A percentile compares a stretch with the other conserved stretches of the same genome.
Conservation (phyloP, 768 basidiomycete genomes). For the Hydnomerulius pinastri region DNA sequence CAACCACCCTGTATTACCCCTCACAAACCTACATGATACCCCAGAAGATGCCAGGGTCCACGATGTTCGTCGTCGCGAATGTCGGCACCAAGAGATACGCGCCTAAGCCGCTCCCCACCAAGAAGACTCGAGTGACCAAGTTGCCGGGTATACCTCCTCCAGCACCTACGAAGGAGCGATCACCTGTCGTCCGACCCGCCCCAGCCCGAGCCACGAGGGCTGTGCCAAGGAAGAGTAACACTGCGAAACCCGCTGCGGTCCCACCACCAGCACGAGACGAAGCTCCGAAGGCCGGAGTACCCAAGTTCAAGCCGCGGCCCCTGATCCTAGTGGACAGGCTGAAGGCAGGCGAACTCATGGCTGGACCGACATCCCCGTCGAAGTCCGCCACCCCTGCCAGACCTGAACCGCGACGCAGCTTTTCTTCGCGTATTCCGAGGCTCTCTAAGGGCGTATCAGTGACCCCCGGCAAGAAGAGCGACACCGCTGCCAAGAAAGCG, state of each 20-base stretch:
- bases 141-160: background rate
- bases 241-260: too few species aligned
- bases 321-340: too few species aligned
- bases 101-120: background rate
- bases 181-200: background rate
- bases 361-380: too few species aligned
- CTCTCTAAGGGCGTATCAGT: background rate
- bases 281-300: background rate
- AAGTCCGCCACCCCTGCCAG: background rate
- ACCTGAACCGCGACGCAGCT: background rate
- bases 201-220: background rate
- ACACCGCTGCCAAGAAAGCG: background rate
- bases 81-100: background rate
- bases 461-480: background rate
- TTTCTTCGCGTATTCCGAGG: background rate
- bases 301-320: too few species aligned
- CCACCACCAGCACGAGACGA: background rate
- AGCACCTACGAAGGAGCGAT: background rate
- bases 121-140: background rate
- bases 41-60: background rate
- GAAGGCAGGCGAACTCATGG: too few species aligned
- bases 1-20: background rate
- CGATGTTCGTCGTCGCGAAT: constrained; percentile 14
- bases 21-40: background rate
- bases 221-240: too few species aligned